These are phyloP conservation scores for Thelephora terrestris DNA, from an alignment of 1,284 basidiomycete species.

Conservation along the genomic window DNA sequence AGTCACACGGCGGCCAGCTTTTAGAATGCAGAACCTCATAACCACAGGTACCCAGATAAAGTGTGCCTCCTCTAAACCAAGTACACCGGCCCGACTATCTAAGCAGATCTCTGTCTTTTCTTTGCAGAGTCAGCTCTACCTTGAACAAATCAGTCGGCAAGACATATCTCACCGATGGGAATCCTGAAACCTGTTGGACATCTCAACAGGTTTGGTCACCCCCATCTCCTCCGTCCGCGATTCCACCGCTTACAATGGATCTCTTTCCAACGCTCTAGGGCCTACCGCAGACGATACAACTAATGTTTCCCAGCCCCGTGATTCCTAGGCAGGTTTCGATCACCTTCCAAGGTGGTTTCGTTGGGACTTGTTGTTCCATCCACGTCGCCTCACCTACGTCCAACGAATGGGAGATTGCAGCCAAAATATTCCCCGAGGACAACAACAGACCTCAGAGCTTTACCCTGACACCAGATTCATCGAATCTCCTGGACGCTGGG, in stretches of 20 bases:
- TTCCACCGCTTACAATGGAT: not conserved
- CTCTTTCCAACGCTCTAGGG: slow-evolving; percentile 33
- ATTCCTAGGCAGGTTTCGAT: slow-evolving; percentile 44
- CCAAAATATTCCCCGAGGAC: slow-evolving; percentile 62
- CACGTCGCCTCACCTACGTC: slow-evolving; percentile 24
- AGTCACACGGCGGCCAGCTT: no score
- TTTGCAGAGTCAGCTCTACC: slow-evolving; percentile 75
- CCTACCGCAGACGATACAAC: slow-evolving; percentile 61
- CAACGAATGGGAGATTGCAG: slow-evolving; percentile 35
- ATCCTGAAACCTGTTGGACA: slow-evolving; percentile 75
- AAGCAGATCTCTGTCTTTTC: not conserved
- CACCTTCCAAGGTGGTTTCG: slow-evolving; percentile 79
- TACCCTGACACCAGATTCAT: slow-evolving; percentile 27
- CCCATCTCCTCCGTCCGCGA: not conserved
- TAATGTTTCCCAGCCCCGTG: slow-evolving; percentile 44
- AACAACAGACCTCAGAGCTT: slow-evolving; percentile 64
- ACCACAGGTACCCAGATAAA: slow-evolving; percentile 41
- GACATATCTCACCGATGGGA: slow-evolving; percentile 59
- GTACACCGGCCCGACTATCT: not conserved
- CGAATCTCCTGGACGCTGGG: slow-evolving; percentile 15
- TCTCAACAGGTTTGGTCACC: slow-evolving; percentile 52
- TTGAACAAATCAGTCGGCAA: slow-evolving; percentile 70
- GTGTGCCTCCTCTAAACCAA: slow-evolving; percentile 26
- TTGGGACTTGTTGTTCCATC: slow-evolving; percentile 52
- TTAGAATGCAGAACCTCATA: slow-evolving; percentile 18